Evolutionary conservation across 1,284 basidiomycete genomes (phyloP).

Genomic region (Tranzscheliella williamsii): DNA sequence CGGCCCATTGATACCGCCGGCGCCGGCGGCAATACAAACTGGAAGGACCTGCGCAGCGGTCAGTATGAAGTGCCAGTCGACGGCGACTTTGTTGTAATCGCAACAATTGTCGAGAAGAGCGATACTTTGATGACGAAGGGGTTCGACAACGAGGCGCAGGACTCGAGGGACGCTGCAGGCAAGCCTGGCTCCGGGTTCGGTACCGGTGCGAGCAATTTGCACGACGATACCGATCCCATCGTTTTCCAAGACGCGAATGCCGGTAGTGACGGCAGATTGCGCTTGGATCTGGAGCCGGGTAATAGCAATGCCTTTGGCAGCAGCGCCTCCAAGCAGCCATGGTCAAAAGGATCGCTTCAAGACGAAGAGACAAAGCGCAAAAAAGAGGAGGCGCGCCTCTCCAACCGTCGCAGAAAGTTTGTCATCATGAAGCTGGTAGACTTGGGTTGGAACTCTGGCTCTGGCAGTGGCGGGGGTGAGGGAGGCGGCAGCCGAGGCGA

Average conservation of each 20-base stretch:
- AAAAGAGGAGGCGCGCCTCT: slow-evolving; percentile 27
- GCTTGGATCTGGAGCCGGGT: slow-evolving; percentile 29
- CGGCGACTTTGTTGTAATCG: slow-evolving; percentile 88
- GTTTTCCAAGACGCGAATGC: slow-evolving; percentile 11
- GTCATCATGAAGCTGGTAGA: slow-evolving; percentile 84
- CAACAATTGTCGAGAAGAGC: slow-evolving; percentile 82
- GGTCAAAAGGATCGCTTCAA: slow-evolving; percentile 48
- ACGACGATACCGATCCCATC: slow-evolving; percentile 19
- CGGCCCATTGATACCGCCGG: slow-evolving; percentile 1
- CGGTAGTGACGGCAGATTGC: slow-evolving; percentile 4
- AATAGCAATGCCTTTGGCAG: neutral
- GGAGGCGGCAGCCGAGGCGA: slow-evolving; percentile 70
- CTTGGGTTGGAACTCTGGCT: slow-evolving; percentile 69
- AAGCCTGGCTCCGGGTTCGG: neutral
- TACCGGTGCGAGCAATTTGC: neutral
- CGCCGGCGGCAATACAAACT: neutral
- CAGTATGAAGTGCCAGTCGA: slow-evolving; percentile 87
- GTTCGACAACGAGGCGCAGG: slow-evolving; percentile 4
- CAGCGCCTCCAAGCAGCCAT: neutral
- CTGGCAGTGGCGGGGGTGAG: slow-evolving; percentile 51
- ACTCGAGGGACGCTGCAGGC: neutral
- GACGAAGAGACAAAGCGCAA: slow-evolving; percentile 64
- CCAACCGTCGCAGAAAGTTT: slow-evolving; percentile 71
- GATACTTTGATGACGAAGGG: slow-evolving; percentile 68
- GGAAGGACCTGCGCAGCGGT: slow-evolving; percentile 13